These are phyloP conservation scores for Fraxinus albicans DNA, from an alignment of 305 asterid genomes.

Conservation along the genomic window DNA sequence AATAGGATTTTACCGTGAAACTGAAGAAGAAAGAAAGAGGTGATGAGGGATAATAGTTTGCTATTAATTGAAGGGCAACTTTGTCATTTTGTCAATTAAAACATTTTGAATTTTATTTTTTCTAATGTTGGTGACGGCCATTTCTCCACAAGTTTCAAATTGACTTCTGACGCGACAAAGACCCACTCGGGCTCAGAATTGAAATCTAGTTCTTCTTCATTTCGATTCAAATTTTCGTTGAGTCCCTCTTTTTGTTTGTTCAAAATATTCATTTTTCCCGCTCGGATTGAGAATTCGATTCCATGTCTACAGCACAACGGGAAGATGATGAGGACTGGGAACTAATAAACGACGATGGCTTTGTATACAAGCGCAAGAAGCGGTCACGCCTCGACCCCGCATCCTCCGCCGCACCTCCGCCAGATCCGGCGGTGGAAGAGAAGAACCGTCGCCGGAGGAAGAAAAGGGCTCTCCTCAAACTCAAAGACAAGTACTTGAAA, in stretches of 20 bases:
- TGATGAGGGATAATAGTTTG: background rate
- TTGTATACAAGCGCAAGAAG: conserved; percentile 71
- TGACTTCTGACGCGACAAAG: background rate
- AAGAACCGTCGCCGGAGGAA: conserved; percentile 51
- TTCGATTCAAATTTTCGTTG: conserved; percentile 19
- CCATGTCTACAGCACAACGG: conserved; percentile 41
- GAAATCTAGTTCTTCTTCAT: conserved; percentile 16
- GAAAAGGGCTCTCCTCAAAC: conserved; percentile 54
- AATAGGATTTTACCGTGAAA: background rate
- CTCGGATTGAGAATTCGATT: conserved; percentile 6
- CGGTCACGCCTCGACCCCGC: conserved; percentile 37
- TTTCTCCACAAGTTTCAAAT: background rate
- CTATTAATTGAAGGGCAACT: background rate
- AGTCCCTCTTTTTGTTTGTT: background rate
- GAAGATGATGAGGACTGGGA: conserved; percentile 67
- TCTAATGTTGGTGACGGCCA: background rate
- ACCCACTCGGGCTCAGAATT: background rate
- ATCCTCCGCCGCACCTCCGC: conserved; percentile 35
- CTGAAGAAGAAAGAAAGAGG: background rate
- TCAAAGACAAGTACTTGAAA: conserved; percentile 40
- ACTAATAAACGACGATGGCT: conserved; percentile 67
- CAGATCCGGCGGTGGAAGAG: conserved; percentile 62
- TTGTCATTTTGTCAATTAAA: background rate
- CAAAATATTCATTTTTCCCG: conserved; percentile 16
- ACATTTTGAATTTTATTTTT: background rate